These are phyloP conservation scores for Triticum turgidum DNA, from an alignment of 176 grass and related monocot genomes.

Conservation along the genomic window DNA sequence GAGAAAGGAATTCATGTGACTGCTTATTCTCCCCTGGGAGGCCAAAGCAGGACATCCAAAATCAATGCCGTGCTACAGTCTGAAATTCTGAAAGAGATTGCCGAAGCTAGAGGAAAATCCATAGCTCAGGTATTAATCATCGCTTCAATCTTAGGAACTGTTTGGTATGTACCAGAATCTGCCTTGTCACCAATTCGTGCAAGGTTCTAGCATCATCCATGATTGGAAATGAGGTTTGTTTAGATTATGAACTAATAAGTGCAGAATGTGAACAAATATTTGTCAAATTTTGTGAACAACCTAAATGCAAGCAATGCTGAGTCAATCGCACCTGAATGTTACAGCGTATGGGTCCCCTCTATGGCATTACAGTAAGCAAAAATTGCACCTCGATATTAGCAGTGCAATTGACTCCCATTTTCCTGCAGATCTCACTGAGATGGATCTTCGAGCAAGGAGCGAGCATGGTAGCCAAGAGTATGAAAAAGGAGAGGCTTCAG, in stretches of 20 bases:
- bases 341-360: neutral
- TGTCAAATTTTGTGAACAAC: neutral
- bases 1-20: slow-evolving; percentile 42
- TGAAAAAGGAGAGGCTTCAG: slow-evolving; percentile 45
- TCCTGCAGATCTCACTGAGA: slow-evolving; percentile 54
- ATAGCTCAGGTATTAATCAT: slow-evolving; percentile 49
- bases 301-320: neutral
- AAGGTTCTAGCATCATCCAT: neutral
- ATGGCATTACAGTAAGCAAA: neutral
- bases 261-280: neutral
- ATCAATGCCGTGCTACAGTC: slow-evolving; percentile 31
- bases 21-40: slow-evolving; percentile 55
- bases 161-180: neutral
- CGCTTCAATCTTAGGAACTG: neutral
- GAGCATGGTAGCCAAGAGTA: slow-evolving; percentile 56
- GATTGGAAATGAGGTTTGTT: neutral
- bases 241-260: neutral
- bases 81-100: slow-evolving; percentile 55
- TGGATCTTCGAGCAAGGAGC: slow-evolving; percentile 67
- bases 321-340: neutral
- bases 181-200: neutral
- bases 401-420: neutral
- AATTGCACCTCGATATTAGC: neutral
- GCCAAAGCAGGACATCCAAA: slow-evolving; percentile 31
- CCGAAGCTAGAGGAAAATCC: slow-evolving; percentile 50